Conservation (phyloP, 176 grass and related monocot genomes). For the Alopecurus myosuroides region DNA sequence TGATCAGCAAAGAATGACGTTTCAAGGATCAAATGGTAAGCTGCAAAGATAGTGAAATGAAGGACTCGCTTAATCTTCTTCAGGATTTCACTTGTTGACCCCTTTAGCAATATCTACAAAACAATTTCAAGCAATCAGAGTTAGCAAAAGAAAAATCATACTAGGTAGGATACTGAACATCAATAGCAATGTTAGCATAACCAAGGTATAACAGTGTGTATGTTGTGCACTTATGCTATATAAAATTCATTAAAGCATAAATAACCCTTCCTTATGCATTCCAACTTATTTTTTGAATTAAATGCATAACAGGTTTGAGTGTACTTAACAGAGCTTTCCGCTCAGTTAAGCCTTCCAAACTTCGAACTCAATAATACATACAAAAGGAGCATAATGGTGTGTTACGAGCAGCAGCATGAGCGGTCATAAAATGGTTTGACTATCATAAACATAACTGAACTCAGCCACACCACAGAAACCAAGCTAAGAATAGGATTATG, state of each 20-base stretch:
- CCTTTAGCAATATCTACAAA: conserved; percentile 93
- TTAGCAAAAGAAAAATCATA: not conserved
- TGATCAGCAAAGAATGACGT: conserved; percentile 93
- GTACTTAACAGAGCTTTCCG: no score
- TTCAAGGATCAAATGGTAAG: conserved; percentile 92
- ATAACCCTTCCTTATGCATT: not conserved
- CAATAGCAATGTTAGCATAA: not conserved
- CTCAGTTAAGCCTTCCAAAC: not conserved
- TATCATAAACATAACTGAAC: not conserved
- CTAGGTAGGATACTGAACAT: not conserved
- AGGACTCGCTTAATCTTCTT: conserved; percentile 88
- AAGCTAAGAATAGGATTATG: not conserved
- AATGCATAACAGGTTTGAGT: no score
- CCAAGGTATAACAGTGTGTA: conserved; percentile 3
- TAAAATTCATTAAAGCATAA: not conserved
- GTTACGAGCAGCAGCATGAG: not conserved
- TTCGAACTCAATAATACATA: not conserved
- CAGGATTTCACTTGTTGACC: conserved; percentile 67
- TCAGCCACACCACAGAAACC: not conserved
- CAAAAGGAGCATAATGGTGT: not conserved
- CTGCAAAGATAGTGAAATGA: conserved; percentile 89
- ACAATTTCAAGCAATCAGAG: conserved; percentile 24
- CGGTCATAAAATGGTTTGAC: not conserved
- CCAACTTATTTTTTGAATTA: no score
- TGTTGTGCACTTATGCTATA: not conserved